Evolutionary conservation across 192 early-diverging fungal species (phyloP), one percentile per base, ranked within the genome.

Genomic region (Thamnidium elegans): DNA sequence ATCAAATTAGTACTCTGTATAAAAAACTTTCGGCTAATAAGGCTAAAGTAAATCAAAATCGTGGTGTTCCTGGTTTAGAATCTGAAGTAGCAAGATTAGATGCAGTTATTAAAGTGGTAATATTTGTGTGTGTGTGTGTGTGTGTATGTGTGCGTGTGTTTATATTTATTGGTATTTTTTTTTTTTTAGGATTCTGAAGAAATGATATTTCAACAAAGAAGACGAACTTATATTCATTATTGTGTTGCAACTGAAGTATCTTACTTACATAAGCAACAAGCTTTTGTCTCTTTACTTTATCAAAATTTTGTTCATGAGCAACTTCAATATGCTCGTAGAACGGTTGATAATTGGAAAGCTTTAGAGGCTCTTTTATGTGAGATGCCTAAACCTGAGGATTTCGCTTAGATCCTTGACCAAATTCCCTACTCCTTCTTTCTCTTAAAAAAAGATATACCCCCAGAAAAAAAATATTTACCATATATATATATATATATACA

Each of bases 261-360:
- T 10, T 81, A 74, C 59, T 80, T 75, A 47, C 87, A 89, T 67
- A 81, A 86, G 69, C 83, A 83, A 52, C 78, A 83, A 39, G 79
- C 84, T 0, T 72, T 80, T 67, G 68, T 89, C 10, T 79, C 83
- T 7, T 52, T 70, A 44, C 71, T 86, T 54, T 89, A 86, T 66
- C 87, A 89, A 66, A 75, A 68, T 46, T 87, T 73, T 72, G 78
- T 84, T 4, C 76, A 83, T 42, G 81, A 84, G 45, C 77, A 86
- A 60, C 75, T 87, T 32, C 79, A 84, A 64, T 75, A 76, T 32
- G 62, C 84, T 4, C 73, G 79, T 32, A 80, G 76, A 48, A 60
- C 72, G 10, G 66, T 77, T 30, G 85, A 88, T 46, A 84, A 84
- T 64, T 84, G 80, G 80, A 82, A 80, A 63, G 63, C 74, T 11